Conservation (phyloP, 1,284 basidiomycete genomes). For the Coriolopsis trogii region DNA sequence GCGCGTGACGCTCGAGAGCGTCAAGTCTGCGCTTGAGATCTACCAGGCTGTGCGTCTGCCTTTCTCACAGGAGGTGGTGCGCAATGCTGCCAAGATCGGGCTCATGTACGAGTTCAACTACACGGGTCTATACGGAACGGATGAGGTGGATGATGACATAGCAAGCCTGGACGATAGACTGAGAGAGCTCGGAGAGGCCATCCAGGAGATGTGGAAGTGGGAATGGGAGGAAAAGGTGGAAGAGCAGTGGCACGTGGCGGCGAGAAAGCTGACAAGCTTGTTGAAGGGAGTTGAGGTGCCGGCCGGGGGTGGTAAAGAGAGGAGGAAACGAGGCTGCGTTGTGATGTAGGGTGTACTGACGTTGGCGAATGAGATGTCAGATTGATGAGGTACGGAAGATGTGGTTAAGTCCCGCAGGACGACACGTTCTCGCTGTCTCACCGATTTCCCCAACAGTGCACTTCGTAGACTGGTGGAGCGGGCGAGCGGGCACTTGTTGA, state of each 20-base stretch:
- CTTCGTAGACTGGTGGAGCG: no score
- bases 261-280: conserved; percentile 10
- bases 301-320: background rate
- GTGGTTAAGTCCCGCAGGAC: no score
- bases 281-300: background rate
- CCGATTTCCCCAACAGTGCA: no score
- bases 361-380: no score
- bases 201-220: conserved; percentile 26
- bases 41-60: conserved; percentile 25
- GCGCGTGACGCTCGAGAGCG: conserved; percentile 9
- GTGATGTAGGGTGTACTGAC: no score
- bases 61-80: conserved; percentile 18
- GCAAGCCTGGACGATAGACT: conserved; percentile 12
- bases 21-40: conserved; percentile 16
- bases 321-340: no score
- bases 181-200: conserved; percentile 13
- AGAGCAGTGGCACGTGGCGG: conserved; percentile 23
- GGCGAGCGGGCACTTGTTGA: no score
- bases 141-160: no score
- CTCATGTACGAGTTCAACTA: conserved; percentile 27
- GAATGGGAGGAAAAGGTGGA: conserved; percentile 26
- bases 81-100: conserved; percentile 16
- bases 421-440: no score
- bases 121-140: conserved; percentile 22
- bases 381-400: no score